phyloP scores from a whole-genome alignment of 495 filamentous ascomycete species.

The Talaromyces adpressus region DNA sequence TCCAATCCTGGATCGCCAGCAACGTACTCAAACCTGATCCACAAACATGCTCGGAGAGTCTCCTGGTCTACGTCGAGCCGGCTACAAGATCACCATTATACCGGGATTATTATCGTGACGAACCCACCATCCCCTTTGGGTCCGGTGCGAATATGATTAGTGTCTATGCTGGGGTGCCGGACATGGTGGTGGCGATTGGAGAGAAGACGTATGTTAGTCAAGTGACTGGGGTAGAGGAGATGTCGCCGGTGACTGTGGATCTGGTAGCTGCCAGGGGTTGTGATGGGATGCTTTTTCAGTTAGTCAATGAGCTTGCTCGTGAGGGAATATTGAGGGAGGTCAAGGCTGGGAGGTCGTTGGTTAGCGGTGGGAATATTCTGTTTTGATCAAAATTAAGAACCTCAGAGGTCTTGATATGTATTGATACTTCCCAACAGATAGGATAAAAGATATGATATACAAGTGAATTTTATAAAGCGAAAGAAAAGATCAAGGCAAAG shows the following conservation, averaged over 20 bases:
- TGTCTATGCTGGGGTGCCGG: constrained; percentile 43
- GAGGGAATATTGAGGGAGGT: constrained; percentile 36
- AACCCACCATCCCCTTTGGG: constrained; percentile 20
- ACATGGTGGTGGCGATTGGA: constrained; percentile 53
- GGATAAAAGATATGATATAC: neutral
- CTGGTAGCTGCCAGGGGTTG: constrained; percentile 56
- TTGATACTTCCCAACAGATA: neutral
- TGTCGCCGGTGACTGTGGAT: constrained; percentile 51
- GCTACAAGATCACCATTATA: constrained; percentile 19
- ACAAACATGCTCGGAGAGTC: constrained; percentile 32
- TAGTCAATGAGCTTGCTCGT: constrained; percentile 44
- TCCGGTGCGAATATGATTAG: constrained; percentile 25
- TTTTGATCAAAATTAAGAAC: neutral
- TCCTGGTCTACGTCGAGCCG: constrained; percentile 27
- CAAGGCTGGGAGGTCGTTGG: neutral
- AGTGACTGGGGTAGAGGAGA: constrained; percentile 47
- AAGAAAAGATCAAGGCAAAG: constrained; percentile 5
- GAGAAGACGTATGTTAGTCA: constrained; percentile 44
- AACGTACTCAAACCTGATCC: constrained; percentile 33
- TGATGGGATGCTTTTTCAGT: constrained; percentile 49
- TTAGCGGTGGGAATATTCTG: neutral
- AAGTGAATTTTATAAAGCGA: neutral
- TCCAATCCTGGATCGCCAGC: constrained; percentile 46
- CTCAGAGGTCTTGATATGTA: neutral
- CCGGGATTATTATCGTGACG: constrained; percentile 22